Evolutionary conservation across 345 rosid genomes (phyloP).

Genomic region (Viola odorata): DNA sequence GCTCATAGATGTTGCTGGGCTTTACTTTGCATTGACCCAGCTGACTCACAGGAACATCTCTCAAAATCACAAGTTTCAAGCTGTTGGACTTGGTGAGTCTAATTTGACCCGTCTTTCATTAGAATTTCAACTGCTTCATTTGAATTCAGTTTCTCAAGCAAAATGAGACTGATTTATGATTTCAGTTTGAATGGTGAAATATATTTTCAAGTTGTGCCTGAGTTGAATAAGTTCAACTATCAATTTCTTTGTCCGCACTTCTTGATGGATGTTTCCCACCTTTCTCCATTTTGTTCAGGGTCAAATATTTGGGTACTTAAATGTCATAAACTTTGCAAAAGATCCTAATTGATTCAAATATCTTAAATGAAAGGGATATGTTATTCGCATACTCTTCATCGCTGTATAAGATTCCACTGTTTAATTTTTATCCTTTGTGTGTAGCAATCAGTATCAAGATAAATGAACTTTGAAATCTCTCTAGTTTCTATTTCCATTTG

Average conservation of each 20-base stretch:
- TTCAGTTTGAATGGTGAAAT: no score
- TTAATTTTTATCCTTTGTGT: background rate
- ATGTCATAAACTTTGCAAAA: no score
- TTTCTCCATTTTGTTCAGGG: no score
- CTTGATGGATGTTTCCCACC: no score
- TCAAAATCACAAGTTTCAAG: slow-evolving; percentile 94
- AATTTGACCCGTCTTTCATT: background rate
- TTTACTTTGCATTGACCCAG: slow-evolving; percentile 85
- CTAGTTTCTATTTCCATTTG: background rate
- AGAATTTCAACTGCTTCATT: no score
- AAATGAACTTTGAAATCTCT: background rate
- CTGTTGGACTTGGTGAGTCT: slow-evolving; percentile 88
- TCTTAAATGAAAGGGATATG: background rate
- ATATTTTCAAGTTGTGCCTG: no score
- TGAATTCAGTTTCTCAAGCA: no score
- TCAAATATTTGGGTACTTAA: no score
- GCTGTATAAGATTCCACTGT: background rate
- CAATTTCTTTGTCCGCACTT: no score
- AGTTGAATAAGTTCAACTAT: no score
- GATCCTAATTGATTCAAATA: background rate
- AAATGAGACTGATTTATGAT: no score
- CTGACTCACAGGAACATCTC: slow-evolving; percentile 94
- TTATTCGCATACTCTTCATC: background rate
- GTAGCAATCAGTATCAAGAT: background rate
- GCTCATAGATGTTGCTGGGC: slow-evolving; percentile 93